phyloP scores from a whole-genome alignment of 2,329 filamentous ascomycete genomes.

The Podosphaera aphanis region DNA sequence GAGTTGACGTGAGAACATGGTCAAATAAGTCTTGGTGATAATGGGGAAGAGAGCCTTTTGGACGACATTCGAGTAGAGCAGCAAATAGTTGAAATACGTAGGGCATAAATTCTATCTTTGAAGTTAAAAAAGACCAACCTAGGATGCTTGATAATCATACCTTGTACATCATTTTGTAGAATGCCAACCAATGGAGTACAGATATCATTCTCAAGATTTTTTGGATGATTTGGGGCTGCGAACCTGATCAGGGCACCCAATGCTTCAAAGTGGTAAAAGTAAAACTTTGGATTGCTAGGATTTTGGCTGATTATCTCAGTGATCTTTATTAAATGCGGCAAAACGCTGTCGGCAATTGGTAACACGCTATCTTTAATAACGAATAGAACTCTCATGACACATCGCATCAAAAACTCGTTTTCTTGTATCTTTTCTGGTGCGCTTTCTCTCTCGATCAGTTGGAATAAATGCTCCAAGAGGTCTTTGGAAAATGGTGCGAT shows the following conservation, averaged over 20 bases:
- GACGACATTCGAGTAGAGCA: constrained; percentile 69
- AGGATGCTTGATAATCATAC: constrained; percentile 20
- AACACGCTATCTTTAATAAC: constrained; percentile 69
- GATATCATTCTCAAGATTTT: constrained; percentile 54
- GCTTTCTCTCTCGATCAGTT: constrained; percentile 63
- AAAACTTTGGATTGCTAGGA: constrained; percentile 91
- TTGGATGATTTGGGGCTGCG: constrained; percentile 43
- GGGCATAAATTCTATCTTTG: constrained; percentile 56
- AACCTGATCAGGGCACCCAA: constrained; percentile 68
- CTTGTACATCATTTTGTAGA: constrained; percentile 58
- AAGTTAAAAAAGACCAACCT: constrained; percentile 15
- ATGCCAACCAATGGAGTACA: constrained; percentile 68
- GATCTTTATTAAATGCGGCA: constrained; percentile 68
- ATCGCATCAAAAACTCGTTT: constrained; percentile 97
- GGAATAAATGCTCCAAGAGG: constrained; percentile 72
- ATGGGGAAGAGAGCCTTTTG: constrained; percentile 50
- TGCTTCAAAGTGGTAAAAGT: constrained; percentile 95
- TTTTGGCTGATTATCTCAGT: constrained; percentile 83
- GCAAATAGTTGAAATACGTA: constrained; percentile 94
- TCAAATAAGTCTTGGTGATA: constrained; percentile 61
- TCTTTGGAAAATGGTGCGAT: constrained; percentile 69
- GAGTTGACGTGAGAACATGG: constrained; percentile 53
- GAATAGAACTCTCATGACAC: constrained; percentile 90
- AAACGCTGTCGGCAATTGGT: constrained; percentile 50
- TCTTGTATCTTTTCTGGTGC: constrained; percentile 87